Evolutionary conservation across 2,329 filamentous ascomycete species (phyloP).

Genomic region (Xylaria sp.): DNA sequence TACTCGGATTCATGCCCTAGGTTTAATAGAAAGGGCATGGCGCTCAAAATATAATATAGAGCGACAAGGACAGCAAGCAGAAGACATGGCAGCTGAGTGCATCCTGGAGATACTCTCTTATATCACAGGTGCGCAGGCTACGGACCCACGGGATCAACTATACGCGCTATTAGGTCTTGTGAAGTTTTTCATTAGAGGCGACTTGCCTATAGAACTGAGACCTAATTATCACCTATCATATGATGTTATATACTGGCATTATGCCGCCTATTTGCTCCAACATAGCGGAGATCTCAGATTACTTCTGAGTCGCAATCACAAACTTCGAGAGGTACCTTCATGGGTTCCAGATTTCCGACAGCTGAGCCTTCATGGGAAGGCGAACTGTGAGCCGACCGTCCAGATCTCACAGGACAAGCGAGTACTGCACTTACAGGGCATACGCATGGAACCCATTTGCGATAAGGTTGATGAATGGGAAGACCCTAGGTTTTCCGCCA

Average conservation of each 20-base stretch:
- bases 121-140: background rate
- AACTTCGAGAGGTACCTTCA: slow-evolving; percentile 36
- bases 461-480: slow-evolving; percentile 19
- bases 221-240: slow-evolving; percentile 39
- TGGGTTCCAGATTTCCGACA: slow-evolving; percentile 43
- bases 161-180: slow-evolving; percentile 22
- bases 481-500: background rate
- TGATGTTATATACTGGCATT: slow-evolving; percentile 40
- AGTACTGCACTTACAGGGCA: slow-evolving; percentile 32
- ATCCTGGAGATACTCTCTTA: slow-evolving; percentile 13
- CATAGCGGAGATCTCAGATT: slow-evolving; percentile 29
- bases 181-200: background rate
- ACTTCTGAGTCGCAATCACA: slow-evolving; percentile 1
- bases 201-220: slow-evolving; percentile 34
- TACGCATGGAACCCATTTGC: slow-evolving; percentile 33
- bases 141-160: slow-evolving; percentile 24
- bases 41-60: background rate
- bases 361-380: background rate
- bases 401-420: slow-evolving; percentile 34
- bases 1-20: slow-evolving; percentile 1
- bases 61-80: background rate
- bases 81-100: background rate
- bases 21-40: background rate
- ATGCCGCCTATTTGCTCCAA: slow-evolving; percentile 31
- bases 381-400: background rate